These are phyloP conservation scores for Venturia effusa DNA, from an alignment of 2,329 filamentous ascomycete genomes.

Conservation along the genomic window DNA sequence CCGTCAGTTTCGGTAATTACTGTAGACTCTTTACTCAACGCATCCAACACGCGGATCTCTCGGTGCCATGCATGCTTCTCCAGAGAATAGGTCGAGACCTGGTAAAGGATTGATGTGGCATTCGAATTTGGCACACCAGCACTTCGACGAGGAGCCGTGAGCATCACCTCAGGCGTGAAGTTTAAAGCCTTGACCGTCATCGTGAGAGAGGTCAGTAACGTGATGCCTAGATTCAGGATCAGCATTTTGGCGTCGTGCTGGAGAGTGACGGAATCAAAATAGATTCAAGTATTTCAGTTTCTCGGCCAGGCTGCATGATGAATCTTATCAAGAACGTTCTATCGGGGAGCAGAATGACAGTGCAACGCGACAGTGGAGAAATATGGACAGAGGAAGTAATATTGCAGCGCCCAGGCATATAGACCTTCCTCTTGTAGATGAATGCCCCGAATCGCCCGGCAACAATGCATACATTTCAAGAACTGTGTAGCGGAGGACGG, in stretches of 20 bases:
- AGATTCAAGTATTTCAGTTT: neutral
- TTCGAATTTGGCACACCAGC: slow-evolving; percentile 57
- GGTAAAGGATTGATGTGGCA: slow-evolving; percentile 55
- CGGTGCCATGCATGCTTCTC: slow-evolving; percentile 54
- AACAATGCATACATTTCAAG: neutral
- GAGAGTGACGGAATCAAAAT: neutral
- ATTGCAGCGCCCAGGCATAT: neutral
- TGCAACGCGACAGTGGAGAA: too few relatives aligned
- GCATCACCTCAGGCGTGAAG: slow-evolving; percentile 67
- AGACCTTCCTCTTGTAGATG: neutral
- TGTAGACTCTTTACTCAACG: slow-evolving; percentile 53
- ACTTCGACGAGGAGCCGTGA: slow-evolving; percentile 65
- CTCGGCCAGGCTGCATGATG: neutral
- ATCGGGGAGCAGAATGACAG: too few relatives aligned
- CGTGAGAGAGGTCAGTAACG: slow-evolving; percentile 15
- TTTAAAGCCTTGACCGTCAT: slow-evolving; percentile 64
- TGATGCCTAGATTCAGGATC: neutral
- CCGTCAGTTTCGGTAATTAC: slow-evolving; percentile 53
- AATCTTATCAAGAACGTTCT: neutral
- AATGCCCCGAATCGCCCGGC: neutral
- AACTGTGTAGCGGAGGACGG: neutral
- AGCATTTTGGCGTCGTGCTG: neutral
- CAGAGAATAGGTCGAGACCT: slow-evolving; percentile 70
- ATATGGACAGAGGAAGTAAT: neutral
- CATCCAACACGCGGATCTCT: slow-evolving; percentile 61